Conservation (phyloP, 1,139 yeast genomes). For the Candida sp. region DNA sequence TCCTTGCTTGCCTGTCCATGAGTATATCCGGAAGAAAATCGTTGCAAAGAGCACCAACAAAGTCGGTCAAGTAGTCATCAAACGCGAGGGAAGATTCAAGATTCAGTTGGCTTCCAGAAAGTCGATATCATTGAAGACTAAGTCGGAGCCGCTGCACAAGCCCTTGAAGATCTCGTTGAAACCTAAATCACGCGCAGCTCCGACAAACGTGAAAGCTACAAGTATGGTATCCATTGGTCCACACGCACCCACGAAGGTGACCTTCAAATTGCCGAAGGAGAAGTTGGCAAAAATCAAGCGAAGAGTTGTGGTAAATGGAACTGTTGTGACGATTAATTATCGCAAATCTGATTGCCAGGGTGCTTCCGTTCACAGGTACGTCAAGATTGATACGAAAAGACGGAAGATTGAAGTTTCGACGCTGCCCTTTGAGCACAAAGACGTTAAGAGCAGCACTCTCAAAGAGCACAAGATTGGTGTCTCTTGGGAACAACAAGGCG, state of each 20-base stretch:
- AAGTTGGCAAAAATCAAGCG: conserved; percentile 3
- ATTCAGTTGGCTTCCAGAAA: conserved; percentile 38
- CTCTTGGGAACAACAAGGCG: neutral
- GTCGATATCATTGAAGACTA: conserved; percentile 7
- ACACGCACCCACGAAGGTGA: conserved; percentile 1
- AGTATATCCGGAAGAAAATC: conserved; percentile 55
- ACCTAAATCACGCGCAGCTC: neutral
- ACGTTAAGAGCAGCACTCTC: neutral
- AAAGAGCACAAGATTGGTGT: neutral
- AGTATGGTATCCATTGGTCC: conserved; percentile 1
- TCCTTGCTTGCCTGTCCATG: conserved; percentile 59
- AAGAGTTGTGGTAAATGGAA: conserved; percentile 17
- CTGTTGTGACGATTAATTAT: conserved; percentile 10
- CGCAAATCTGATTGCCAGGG: neutral
- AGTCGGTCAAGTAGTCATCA: conserved; percentile 44
- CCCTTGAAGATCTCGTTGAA: conserved; percentile 20
- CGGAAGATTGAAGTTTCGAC: conserved; percentile 17
- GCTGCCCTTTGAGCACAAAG: conserved; percentile 14
- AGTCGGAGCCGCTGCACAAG: neutral
- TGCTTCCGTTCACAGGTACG: conserved; percentile 23
- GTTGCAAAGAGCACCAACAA: conserved; percentile 56
- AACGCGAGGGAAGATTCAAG: conserved; percentile 50
- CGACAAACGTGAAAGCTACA: neutral
- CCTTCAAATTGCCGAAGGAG: conserved; percentile 8
- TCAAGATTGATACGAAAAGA: conserved; percentile 29